A percentile compares a stretch with the other conserved stretches of the same genome.
These are phyloP conservation scores for Dendrobium officinale DNA, from an alignment of 106 monocot species.

Conservation along the genomic window DNA sequence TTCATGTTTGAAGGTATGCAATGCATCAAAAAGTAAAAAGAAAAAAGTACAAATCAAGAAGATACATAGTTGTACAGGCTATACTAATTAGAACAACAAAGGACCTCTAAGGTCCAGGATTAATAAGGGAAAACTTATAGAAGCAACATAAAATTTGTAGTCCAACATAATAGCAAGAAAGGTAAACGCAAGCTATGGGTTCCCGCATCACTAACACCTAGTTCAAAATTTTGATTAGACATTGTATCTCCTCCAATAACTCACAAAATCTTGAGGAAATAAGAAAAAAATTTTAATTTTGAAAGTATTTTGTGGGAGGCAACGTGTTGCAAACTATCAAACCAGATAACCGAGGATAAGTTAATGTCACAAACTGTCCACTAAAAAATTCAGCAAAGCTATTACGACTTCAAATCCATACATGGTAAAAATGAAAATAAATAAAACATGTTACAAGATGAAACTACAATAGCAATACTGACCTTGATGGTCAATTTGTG, in stretches of 20 bases:
- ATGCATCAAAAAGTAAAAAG: too few species aligned
- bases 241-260: neutral
- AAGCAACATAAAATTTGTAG: too few species aligned
- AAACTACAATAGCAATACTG: conserved; percentile 12
- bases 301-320: neutral
- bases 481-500: conserved; percentile 26
- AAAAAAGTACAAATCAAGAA: too few species aligned
- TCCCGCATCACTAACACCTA: neutral
- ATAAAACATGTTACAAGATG: neutral
- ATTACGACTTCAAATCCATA: neutral
- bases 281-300: neutral
- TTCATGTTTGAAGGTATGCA: too few species aligned
- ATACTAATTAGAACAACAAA: too few species aligned
- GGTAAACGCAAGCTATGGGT: neutral
- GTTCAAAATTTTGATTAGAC: neutral
- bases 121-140: too few species aligned
- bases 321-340: neutral
- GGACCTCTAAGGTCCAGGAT: too few species aligned
- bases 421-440: neutral
- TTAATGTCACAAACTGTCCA: neutral
- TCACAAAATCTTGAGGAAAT: neutral
- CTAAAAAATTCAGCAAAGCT: neutral
- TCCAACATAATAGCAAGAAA: neutral
- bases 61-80: too few species aligned
- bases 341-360: neutral